Evolutionary conservation across 352 stramenopile genomes (phyloP), one percentile per base, ranked within the genome.

Genomic region (Globisporangium yorkense): DNA sequence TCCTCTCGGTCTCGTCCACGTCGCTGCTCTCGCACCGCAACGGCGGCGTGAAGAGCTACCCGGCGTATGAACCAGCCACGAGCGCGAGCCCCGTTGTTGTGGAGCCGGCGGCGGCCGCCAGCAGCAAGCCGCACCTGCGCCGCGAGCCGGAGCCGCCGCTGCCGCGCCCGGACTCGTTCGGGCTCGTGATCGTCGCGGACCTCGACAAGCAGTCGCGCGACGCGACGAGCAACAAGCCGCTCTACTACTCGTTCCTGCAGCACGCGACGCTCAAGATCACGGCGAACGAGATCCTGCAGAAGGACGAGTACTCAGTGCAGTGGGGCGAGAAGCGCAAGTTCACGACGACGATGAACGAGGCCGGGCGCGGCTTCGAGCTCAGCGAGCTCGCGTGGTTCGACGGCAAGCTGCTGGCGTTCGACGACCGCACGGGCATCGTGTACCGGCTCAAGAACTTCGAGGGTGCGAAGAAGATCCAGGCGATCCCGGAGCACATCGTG

Each of bases 351-450:
- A 86, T 94, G 71, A 98, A 98, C 67, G 96, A 99, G 67, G 96
- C 87, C 39, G 96, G 96, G 54, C 87, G 96, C 15, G 96, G 96
- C 54, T 97, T 98, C 68, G 96, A 99, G 75, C 82, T 99, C 43
- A 97, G 81, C 54, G 96, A 98, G 66, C 77, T 99, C 27, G 68
- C 78, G 50, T 91, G 77, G 75, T 97, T 92, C 62, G 71, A 91
- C 33, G 71, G 78, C 80, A 90, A 75, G 52, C 72, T 99, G 20
- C 80, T 98, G 46, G 93, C 95, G 21, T 98, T 99, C 69, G 97
- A 99, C 68, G 97, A 99, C 79, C 92, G 97, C 50, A 99, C 96
- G 18, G 97, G 97, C 41, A 98, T 98, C 46, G 90, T 99, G 31
- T 99, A 98, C 84, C 94, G 98, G 59, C 88, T 99, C 53, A 80